Conservation (phyloP, 371 early-diverging fungal species). For the Mucor sp. region DNA sequence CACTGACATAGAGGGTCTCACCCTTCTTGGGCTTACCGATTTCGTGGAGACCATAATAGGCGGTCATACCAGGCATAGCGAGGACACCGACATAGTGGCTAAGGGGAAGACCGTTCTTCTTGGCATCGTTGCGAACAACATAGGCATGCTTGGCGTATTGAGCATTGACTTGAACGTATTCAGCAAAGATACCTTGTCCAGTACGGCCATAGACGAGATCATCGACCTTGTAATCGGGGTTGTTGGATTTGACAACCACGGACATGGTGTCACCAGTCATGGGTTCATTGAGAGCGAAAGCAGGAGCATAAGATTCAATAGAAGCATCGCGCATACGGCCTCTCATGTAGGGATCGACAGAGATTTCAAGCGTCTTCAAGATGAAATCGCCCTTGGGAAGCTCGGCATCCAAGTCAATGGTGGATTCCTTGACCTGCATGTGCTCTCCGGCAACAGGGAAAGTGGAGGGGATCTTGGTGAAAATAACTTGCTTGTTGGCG, state of each 20-base stretch:
- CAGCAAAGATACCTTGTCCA: constrained; percentile 53
- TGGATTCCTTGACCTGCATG: constrained; percentile 46
- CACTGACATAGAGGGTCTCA: constrained; percentile 50
- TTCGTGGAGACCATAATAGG: constrained; percentile 30
- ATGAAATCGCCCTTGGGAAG: constrained; percentile 60
- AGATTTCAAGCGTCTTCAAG: constrained; percentile 48
- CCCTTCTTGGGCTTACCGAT: constrained; percentile 7
- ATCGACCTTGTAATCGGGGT: constrained; percentile 57
- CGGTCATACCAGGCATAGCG: constrained; percentile 60
- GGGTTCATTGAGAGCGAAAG: constrained; percentile 60
- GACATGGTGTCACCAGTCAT: constrained; percentile 63
- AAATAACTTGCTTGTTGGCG: constrained; percentile 40
- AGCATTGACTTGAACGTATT: constrained; percentile 42
- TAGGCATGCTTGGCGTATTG: constrained; percentile 27
- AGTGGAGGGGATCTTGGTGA: constrained; percentile 42
- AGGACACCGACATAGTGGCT: constrained; percentile 57
- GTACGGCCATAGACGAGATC: constrained; percentile 62
- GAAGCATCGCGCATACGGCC: constrained; percentile 63
- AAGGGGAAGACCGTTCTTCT: constrained; percentile 43
- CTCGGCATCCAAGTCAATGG: constrained; percentile 48
- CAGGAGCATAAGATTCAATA: constrained; percentile 51
- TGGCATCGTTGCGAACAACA: constrained; percentile 42
- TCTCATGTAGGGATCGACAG: constrained; percentile 59
- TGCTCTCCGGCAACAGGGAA: constrained; percentile 48
- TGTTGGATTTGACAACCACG: constrained; percentile 63